Evolutionary conservation across 2,329 filamentous ascomycete species (phyloP).

Genomic region (Beauveria sp.): DNA sequence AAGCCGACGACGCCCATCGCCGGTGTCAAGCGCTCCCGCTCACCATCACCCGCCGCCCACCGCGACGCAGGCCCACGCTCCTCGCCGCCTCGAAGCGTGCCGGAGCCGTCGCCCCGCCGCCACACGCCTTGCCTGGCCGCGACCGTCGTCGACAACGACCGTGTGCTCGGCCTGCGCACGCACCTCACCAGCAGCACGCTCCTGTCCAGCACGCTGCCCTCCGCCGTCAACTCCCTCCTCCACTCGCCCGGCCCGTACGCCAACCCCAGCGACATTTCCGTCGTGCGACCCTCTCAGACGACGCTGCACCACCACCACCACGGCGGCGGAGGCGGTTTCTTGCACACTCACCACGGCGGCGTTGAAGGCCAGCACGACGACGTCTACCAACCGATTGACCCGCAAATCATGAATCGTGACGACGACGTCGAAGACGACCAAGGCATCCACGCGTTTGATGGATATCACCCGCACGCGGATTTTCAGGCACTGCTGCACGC

Average conservation of each 20-base stretch:
- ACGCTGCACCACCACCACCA: constrained; percentile 19
- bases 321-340: constrained; percentile 14
- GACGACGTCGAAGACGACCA: constrained; percentile 22
- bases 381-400: constrained; percentile 49
- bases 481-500: constrained; percentile 48
- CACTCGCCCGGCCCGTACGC: constrained; percentile 33
- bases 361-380: constrained; percentile 24
- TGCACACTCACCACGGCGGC: constrained; percentile 21
- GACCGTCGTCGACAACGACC: constrained; percentile 10
- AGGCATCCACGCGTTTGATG: constrained; percentile 26
- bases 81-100: background rate
- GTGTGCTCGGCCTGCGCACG: constrained; percentile 14
- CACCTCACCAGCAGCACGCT: constrained; percentile 7
- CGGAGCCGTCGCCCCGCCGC: background rate
- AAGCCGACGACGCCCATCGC: constrained; percentile 25
- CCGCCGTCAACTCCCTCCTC: background rate
- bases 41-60: background rate
- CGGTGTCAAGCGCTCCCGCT: constrained; percentile 9
- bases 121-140: background rate
- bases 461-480: constrained; percentile 36
- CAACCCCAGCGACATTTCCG: constrained; percentile 41
- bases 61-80: background rate
- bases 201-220: constrained; percentile 1
- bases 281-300: constrained; percentile 30
- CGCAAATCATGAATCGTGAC: constrained; percentile 47